These are phyloP conservation scores for Exophiala dermatitidis DNA, from an alignment of 2,329 filamentous ascomycete species.

Conservation along the genomic window DNA sequence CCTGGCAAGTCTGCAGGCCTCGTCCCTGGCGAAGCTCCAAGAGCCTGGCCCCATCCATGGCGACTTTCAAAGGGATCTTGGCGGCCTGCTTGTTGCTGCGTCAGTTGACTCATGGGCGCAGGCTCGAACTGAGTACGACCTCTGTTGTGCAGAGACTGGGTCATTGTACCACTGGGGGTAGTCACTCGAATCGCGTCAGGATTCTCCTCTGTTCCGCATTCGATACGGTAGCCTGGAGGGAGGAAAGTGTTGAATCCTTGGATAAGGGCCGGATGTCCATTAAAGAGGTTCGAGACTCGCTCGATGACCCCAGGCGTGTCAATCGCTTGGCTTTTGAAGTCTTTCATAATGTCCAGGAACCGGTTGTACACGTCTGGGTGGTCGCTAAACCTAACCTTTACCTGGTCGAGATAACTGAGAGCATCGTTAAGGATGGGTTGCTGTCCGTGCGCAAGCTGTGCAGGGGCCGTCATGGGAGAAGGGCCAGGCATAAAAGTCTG, in stretches of 20 bases:
- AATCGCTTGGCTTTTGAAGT: conserved; percentile 97
- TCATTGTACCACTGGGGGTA: conserved; percentile 94
- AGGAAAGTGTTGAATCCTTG: conserved; percentile 98
- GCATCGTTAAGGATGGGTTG: conserved; percentile 80
- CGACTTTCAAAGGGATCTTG: conserved; percentile 23
- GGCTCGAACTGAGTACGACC: conserved; percentile 28
- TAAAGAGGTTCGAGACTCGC: conserved; percentile 89
- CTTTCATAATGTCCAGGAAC: conserved; percentile 98
- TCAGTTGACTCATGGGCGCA: conserved; percentile 25
- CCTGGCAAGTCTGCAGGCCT: conserved; percentile 22
- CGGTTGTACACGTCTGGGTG: conserved; percentile 96
- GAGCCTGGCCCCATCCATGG: conserved; percentile 23
- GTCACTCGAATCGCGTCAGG: conserved; percentile 95
- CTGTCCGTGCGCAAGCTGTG: conserved; percentile 65
- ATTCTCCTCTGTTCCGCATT: conserved; percentile 88
- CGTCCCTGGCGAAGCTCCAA: conserved; percentile 30
- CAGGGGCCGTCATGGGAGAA: conserved; percentile 44
- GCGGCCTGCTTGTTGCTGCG: conserved; percentile 6
- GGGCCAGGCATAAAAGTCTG: conserved; percentile 41
- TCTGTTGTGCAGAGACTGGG: conserved; percentile 65
- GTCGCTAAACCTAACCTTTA: conserved; percentile 95
- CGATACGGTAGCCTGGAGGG: conserved; percentile 90
- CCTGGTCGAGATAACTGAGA: conserved; percentile 92
- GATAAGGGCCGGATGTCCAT: conserved; percentile 88
- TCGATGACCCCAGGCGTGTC: conserved; percentile 97